phyloP scores from a whole-genome alignment of 2,329 filamentous ascomycete species.

The Gaeumannomyces sp. region DNA sequence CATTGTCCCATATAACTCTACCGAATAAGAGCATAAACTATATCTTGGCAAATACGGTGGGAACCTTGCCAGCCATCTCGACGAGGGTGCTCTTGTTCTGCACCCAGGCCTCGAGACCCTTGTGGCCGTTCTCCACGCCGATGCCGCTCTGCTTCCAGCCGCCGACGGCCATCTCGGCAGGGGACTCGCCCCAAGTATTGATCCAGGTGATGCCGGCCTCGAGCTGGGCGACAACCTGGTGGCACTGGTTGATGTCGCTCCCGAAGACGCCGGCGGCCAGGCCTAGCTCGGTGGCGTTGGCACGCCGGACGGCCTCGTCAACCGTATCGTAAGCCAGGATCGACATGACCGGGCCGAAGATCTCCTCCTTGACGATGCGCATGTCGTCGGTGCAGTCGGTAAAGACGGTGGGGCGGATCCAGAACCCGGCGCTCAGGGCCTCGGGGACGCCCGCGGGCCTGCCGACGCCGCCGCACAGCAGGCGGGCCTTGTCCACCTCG shows the following conservation, averaged over 20 bases:
- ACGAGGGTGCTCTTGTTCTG: slow-evolving; percentile 84
- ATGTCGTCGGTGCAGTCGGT: slow-evolving; percentile 79
- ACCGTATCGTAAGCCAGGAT: slow-evolving; percentile 68
- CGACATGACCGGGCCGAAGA: slow-evolving; percentile 83
- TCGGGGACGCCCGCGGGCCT: slow-evolving; percentile 46
- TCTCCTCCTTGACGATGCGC: slow-evolving; percentile 75
- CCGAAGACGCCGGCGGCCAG: slow-evolving; percentile 83
- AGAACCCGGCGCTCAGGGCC: slow-evolving; percentile 60
- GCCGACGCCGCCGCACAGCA: slow-evolving; percentile 66
- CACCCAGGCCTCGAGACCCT: slow-evolving; percentile 75
- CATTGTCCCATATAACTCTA: too few species aligned
- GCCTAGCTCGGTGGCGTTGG: slow-evolving; percentile 71
- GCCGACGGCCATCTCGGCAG: slow-evolving; percentile 86
- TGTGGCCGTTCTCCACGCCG: slow-evolving; percentile 78
- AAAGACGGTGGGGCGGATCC: slow-evolving; percentile 79
- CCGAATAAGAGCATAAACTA: slow-evolving; percentile 21
- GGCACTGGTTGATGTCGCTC: slow-evolving; percentile 65
- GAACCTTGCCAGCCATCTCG: slow-evolving; percentile 67
- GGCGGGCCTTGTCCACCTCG: slow-evolving; percentile 63
- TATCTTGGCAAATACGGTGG: slow-evolving; percentile 68
- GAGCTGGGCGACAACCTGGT: slow-evolving; percentile 62
- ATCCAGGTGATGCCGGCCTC: slow-evolving; percentile 88
- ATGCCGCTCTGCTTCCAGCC: slow-evolving; percentile 89
- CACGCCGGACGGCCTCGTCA: slow-evolving; percentile 63
- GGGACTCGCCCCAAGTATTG: slow-evolving; percentile 89